Evolutionary conservation across 2,329 filamentous ascomycete genomes (phyloP).

Genomic region (Epichloe sylvatica): DNA sequence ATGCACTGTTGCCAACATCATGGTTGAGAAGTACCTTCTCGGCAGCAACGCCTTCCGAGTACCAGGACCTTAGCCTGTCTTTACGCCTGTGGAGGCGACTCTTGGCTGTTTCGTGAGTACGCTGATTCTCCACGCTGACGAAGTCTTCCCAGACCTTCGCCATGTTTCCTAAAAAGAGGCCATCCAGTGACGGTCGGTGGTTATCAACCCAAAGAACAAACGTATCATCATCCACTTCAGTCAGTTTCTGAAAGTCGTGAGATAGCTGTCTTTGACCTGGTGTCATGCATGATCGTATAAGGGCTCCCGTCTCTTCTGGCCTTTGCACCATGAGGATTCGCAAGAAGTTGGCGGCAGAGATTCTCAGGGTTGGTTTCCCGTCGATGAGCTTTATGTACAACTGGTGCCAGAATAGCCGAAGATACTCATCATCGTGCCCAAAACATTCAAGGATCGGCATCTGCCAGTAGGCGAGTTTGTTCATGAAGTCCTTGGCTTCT

Average conservation of each 20-base stretch:
- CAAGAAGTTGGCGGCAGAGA: slow-evolving; percentile 71
- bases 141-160: slow-evolving; percentile 81
- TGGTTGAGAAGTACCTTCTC: slow-evolving; percentile 69
- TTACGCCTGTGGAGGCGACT: slow-evolving; percentile 58
- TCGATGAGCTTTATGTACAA: slow-evolving; percentile 82
- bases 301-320: slow-evolving; percentile 60
- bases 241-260: slow-evolving; percentile 67
- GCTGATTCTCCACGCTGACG: slow-evolving; percentile 66
- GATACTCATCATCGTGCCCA: slow-evolving; percentile 63
- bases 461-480: slow-evolving; percentile 91
- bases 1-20: slow-evolving; percentile 73
- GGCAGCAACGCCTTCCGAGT: slow-evolving; percentile 49
- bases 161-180: slow-evolving; percentile 68
- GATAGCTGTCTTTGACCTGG: slow-evolving; percentile 58
- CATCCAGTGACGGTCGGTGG: slow-evolving; percentile 63
- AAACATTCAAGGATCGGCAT: slow-evolving; percentile 72
- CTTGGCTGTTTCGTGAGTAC: slow-evolving; percentile 61
- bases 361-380: slow-evolving; percentile 48
- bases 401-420: slow-evolving; percentile 81
- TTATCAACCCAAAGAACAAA: slow-evolving; percentile 83
- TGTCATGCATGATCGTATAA: slow-evolving; percentile 59
- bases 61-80: slow-evolving; percentile 73
- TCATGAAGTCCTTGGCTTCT: slow-evolving; percentile 58
- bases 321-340: slow-evolving; percentile 91
- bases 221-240: slow-evolving; percentile 75